A percentile compares a stretch with the other conserved stretches of the same genome.
phyloP scores from a whole-genome alignment of 306 rosid genomes.

The Vicia faba region DNA sequence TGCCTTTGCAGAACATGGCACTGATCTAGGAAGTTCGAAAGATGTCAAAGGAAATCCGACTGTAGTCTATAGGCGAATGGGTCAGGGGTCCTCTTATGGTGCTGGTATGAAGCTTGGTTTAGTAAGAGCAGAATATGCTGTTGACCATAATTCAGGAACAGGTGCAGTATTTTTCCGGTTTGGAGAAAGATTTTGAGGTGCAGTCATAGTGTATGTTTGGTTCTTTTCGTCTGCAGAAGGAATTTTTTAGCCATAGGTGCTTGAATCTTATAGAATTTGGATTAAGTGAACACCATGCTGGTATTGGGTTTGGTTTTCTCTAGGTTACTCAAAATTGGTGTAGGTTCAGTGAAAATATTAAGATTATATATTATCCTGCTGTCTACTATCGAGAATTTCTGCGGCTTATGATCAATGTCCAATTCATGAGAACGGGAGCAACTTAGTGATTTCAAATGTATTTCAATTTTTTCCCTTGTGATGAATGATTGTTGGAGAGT shows the following conservation, averaged over 20 bases:
- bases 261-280: slow-evolving; percentile 36
- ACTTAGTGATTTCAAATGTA: not conserved
- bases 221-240: slow-evolving; percentile 41
- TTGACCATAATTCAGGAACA: slow-evolving; percentile 94
- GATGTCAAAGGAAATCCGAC: slow-evolving; percentile 94
- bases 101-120: slow-evolving; percentile 84
- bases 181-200: slow-evolving; percentile 89
- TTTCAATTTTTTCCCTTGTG: not conserved
- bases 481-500: not conserved
- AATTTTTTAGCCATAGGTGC: slow-evolving; percentile 36
- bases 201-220: slow-evolving; percentile 36
- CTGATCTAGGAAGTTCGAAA: slow-evolving; percentile 94
- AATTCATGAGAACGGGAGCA: slow-evolving; percentile 16
- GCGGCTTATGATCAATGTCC: slow-evolving; percentile 31
- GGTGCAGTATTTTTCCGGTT: slow-evolving; percentile 94
- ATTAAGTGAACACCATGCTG: slow-evolving; percentile 31
- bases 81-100: slow-evolving; percentile 92
- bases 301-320: slow-evolving; percentile 13
- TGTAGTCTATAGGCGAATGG: slow-evolving; percentile 91
- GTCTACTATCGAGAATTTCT: slow-evolving; percentile 16
- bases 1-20: slow-evolving; percentile 95
- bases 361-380: not conserved
- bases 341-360: slow-evolving; percentile 23
- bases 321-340: slow-evolving; percentile 17
- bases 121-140: slow-evolving; percentile 91